Conservation (phyloP, 805 yeast genomes). For the baker's yeast (Saccharomyces cerevisiae) region DNA sequence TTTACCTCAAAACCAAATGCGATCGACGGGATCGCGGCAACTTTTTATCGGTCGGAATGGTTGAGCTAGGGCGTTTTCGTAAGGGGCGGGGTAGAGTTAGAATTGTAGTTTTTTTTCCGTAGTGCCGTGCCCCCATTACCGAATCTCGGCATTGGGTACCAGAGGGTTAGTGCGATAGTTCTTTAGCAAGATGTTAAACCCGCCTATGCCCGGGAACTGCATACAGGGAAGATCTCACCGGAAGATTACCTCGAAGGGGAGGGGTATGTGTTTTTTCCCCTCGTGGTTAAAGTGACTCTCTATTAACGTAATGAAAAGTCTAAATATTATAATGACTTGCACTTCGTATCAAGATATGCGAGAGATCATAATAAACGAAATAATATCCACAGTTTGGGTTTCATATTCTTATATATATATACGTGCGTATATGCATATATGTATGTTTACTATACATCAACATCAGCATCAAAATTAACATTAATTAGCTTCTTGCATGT, state of each 20-base stretch:
- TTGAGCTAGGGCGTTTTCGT: not conserved
- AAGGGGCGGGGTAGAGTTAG: not conserved
- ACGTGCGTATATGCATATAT: slow-evolving; percentile 1
- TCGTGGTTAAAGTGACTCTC: not conserved
- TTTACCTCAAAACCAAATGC: not conserved
- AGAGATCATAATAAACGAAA: not conserved
- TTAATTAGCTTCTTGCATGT: slow-evolving; percentile 19
- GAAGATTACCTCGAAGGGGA: not conserved
- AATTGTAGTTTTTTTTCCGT: not conserved
- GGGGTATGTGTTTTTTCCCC: not conserved
- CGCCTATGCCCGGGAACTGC: not conserved
- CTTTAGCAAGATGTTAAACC: not conserved
- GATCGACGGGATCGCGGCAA: not conserved
- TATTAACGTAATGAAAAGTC: not conserved
- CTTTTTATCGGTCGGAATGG: not conserved
- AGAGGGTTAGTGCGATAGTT: not conserved
- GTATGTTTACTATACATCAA: not conserved
- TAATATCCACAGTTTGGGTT: not conserved
- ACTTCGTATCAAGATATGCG: not conserved
- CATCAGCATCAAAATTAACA: not conserved
- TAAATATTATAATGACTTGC: no score
- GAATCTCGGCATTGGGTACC: not conserved
- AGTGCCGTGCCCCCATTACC: not conserved
- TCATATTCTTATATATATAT: slow-evolving; percentile 3
- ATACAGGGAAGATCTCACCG: not conserved